Evolutionary conservation across 208 protist genomes (phyloP).

Genomic region (Naegleria fowleri): DNA sequence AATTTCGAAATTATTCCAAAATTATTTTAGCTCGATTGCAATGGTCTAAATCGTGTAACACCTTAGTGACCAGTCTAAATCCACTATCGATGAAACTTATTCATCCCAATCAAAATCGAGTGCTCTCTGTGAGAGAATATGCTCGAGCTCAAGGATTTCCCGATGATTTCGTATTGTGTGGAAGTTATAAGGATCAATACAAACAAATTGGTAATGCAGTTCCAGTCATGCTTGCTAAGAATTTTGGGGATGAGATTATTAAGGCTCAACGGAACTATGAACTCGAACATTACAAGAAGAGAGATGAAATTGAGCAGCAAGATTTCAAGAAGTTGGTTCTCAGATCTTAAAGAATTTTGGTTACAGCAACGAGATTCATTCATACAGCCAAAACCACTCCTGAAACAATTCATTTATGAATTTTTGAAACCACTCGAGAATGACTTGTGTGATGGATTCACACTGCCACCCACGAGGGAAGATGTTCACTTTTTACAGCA

Average conservation of each 20-base stretch:
- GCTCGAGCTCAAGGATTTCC: background rate
- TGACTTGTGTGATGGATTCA: background rate
- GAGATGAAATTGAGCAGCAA: background rate
- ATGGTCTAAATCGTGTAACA: background rate
- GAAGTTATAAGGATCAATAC: background rate
- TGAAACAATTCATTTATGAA: background rate
- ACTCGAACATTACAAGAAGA: background rate
- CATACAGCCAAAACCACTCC: background rate
- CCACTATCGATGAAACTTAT: background rate
- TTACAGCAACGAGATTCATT: background rate
- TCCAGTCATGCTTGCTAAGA: background rate
- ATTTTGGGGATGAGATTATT: background rate
- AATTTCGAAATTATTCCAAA: background rate
- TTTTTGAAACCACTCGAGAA: background rate
- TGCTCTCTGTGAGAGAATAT: background rate
- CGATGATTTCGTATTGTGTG: background rate
- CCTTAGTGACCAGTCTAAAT: background rate
- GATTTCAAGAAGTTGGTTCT: background rate
- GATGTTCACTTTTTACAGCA: background rate
- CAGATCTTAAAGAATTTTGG: background rate
- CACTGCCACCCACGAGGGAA: background rate
- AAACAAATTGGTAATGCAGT: slow-evolving; percentile 20
- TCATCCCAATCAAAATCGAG: slow-evolving; percentile 10
- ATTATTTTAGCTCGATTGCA: background rate
- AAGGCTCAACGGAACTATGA: background rate